A percentile compares a stretch with the other conserved stretches of the same genome.
Conservation (phyloP, 129 eudicot species). For the Pittosporum tobira region DNA sequence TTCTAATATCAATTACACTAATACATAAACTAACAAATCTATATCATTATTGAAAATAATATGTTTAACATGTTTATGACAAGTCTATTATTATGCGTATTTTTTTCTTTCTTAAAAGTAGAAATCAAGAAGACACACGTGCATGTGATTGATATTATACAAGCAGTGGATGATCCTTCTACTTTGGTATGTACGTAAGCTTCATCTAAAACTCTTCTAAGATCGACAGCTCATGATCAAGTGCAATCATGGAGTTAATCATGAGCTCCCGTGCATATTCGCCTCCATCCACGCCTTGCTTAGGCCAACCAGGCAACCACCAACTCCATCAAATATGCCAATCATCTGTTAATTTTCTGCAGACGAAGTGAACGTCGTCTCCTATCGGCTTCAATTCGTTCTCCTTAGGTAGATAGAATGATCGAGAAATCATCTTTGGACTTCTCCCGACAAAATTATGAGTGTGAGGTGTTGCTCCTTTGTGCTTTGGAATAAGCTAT, state of each 20-base stretch:
- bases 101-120: too few relatives aligned
- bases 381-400: conserved; percentile 6
- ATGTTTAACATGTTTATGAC: too few relatives aligned
- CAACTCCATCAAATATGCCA: conserved; percentile 27
- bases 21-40: too few relatives aligned
- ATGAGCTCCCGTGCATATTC: conserved; percentile 15
- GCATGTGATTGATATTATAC: conserved; percentile 5
- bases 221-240: conserved; percentile 1
- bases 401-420: conserved; percentile 15
- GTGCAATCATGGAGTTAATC: neutral
- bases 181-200: neutral
- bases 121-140: neutral
- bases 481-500: too few relatives aligned
- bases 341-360: conserved; percentile 1
- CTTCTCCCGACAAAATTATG: neutral
- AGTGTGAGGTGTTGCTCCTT: too few relatives aligned
- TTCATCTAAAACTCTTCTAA: neutral
- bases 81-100: too few relatives aligned
- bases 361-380: conserved; percentile 20
- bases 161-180: conserved; percentile 20
- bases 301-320: conserved; percentile 21
- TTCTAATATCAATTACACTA: too few relatives aligned
- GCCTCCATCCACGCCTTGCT: conserved; percentile 14
- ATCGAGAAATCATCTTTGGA: neutral
- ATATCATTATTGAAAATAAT: too few relatives aligned